A percentile compares a stretch with the other conserved stretches of the same genome.
phyloP scores from a whole-genome alignment of 768 basidiomycete species.

The Lentinus brumalis region DNA sequence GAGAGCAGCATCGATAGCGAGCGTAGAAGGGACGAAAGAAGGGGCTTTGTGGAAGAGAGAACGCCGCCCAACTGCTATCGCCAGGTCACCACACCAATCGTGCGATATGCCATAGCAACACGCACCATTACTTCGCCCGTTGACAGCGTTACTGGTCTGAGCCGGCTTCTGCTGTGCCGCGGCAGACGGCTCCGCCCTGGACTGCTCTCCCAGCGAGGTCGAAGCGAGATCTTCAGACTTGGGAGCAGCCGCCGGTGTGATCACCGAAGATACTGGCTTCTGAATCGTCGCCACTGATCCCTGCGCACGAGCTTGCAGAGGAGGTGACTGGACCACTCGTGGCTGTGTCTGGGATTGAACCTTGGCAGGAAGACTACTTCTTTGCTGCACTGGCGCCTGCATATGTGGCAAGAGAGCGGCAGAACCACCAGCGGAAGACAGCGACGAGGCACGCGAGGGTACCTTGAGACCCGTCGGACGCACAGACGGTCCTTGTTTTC shows the following conservation, averaged over 20 bases:
- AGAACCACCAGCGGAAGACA: slow-evolving; percentile 9
- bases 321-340: not conserved
- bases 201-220: not conserved
- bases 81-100: not conserved
- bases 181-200: not conserved
- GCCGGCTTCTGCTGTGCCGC: not conserved
- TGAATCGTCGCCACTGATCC: not conserved
- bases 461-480: slow-evolving; percentile 7
- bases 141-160: not conserved
- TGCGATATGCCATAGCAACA: not conserved
- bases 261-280: not conserved
- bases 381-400: not conserved
- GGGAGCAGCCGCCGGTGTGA: too few relatives aligned
- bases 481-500: slow-evolving; percentile 5
- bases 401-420: slow-evolving; percentile 1
- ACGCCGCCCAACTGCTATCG: not conserved
- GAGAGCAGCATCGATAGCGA: slow-evolving; percentile 13
- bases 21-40: slow-evolving; percentile 17
- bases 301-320: not conserved
- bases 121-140: not conserved
- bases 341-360: slow-evolving; percentile 3
- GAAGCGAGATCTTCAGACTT: too few relatives aligned
- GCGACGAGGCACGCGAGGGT: slow-evolving; percentile 13
- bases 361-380: slow-evolving; percentile 3
- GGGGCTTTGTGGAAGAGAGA: slow-evolving; percentile 8